These are phyloP conservation scores for Stipa capillata DNA, from an alignment of 176 grass and related monocot species.

Conservation along the genomic window DNA sequence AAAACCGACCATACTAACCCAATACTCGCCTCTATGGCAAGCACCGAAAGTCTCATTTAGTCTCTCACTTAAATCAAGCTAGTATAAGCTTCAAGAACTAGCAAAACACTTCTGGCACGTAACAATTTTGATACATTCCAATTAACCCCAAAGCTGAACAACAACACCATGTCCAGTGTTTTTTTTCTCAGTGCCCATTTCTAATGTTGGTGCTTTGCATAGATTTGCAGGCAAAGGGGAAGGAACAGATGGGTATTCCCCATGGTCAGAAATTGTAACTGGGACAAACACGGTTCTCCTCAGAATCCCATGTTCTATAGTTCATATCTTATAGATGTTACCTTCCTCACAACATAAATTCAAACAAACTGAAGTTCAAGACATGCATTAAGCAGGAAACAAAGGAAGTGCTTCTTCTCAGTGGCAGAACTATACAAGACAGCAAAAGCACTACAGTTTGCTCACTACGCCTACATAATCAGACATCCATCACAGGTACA, in stretches of 20 bases:
- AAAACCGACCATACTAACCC: background rate
- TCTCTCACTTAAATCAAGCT: background rate
- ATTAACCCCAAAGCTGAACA: background rate
- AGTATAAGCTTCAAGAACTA: background rate
- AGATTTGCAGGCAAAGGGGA: background rate
- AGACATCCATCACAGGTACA: conserved; percentile 15
- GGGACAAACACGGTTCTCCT: background rate
- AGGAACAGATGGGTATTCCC: background rate
- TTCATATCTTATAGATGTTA: background rate
- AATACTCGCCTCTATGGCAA: background rate
- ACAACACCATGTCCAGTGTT: background rate
- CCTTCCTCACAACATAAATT: background rate
- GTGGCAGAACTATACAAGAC: conserved; percentile 20
- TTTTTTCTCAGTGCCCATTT: background rate
- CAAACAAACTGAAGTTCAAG: background rate
- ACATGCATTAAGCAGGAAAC: background rate
- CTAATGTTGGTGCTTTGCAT: background rate
- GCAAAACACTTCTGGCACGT: background rate
- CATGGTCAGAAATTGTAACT: background rate
- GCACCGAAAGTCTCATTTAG: background rate
- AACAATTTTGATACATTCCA: background rate
- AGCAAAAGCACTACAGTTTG: background rate
- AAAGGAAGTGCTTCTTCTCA: background rate
- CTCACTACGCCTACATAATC: background rate
- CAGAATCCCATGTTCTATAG: background rate